A percentile compares a stretch with the other conserved stretches of the same genome.
Conservation (phyloP, 1,139 yeast genomes). For the Saccharomyces hybrid region DNA sequence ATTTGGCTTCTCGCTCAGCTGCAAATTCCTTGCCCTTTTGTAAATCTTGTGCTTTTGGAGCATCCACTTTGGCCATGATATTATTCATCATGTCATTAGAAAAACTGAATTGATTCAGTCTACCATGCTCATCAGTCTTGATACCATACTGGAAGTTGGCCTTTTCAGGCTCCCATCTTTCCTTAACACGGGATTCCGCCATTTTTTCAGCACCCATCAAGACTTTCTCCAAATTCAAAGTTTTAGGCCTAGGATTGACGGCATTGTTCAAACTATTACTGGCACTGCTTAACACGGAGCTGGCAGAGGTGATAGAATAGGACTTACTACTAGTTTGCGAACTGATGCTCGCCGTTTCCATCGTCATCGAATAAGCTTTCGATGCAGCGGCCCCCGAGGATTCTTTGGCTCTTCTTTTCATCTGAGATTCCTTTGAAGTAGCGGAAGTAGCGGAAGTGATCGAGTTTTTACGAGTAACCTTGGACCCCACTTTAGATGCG, state of each 20-base stretch:
- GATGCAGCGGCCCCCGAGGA: conserved; percentile 26
- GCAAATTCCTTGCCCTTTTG: conserved; percentile 6
- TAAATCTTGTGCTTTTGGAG: conserved; percentile 1
- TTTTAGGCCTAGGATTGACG: conserved; percentile 10
- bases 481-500: conserved; percentile 11
- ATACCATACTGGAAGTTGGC: conserved; percentile 20
- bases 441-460: conserved; percentile 5
- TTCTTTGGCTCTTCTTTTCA: not conserved
- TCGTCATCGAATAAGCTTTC: conserved; percentile 24
- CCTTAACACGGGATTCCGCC: conserved; percentile 24
- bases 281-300: not conserved
- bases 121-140: conserved; percentile 6
- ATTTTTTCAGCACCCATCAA: conserved; percentile 26
- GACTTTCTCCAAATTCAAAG: conserved; percentile 29
- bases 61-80: conserved; percentile 15
- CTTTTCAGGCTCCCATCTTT: conserved; percentile 24
- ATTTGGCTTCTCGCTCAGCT: not conserved
- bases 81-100: conserved; percentile 9
- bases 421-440: not conserved
- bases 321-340: conserved; percentile 10
- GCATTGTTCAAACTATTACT: conserved; percentile 2
- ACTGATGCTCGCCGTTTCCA: conserved; percentile 12
- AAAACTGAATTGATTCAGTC: conserved; percentile 7
- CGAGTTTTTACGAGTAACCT: not conserved
- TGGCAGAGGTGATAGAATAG: conserved; percentile 18